Base-by-base conservation (phyloP, 2,329 filamentous ascomycete genomes). In the Emericellopsis cladophorae region DNA sequence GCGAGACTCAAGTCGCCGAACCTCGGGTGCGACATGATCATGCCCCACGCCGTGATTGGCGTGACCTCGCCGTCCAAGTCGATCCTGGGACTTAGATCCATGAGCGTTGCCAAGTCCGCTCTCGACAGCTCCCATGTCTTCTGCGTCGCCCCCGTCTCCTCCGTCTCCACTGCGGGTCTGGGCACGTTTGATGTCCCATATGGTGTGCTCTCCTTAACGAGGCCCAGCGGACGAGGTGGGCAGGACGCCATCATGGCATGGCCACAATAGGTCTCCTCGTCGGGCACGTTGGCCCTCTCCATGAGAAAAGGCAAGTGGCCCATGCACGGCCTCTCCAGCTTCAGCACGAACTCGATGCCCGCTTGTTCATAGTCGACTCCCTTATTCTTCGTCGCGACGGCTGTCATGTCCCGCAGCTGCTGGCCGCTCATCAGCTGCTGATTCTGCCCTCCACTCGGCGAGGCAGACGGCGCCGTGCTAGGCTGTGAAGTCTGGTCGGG, bases 161-260 rank as follows among this genome's bases (percentile, higher is more conserved):
- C 26, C 4, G 6, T 7, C 26, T 29, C 26, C 26, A 4, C 4
- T 29, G 26, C 26, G 26, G 4, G 3, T 29, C 26, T 4, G 26
- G 26, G 26, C 9, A 29, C 26, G 26, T 12, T 12, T 7, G 26
- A 29, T 7, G 26, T 29, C 9, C 26, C 26, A 12, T 29, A 29
- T 12, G 26, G 26, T 7, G 26, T 29, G 26, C 26, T 12, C 26
- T 29, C 26, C 9, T 29, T 7, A 29, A 72, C 54, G 41, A 74
- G 67, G 40, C 64, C 53, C 44, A 72, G 71, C 4, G 72, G 68
- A 47, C 79, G 76, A 5, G 89, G 86, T 37, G 90, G 89, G 55
- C 86, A 94, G 14, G 84, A 84, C 14, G 86, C 84, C 90, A 96
- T 96, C 49, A 96, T 68, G 5, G 86, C 89, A 59, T 98, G 92